Conservation (phyloP, 257 asterid genomes). For the Plantago ovata region DNA sequence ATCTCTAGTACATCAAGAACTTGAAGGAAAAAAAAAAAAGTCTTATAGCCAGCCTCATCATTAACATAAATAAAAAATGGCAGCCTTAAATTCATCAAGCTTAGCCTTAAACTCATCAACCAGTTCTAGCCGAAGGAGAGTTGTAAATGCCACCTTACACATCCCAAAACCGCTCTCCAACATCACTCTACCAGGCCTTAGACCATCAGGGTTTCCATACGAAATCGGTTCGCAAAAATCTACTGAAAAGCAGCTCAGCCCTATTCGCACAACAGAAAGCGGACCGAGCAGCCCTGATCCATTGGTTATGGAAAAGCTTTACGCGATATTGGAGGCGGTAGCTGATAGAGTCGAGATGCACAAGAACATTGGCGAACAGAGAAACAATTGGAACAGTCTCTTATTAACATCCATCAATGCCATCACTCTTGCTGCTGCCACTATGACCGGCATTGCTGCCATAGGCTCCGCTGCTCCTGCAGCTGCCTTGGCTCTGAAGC, state of each 20-base stretch:
- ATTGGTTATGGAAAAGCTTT: conserved; percentile 33
- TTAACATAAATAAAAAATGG: conserved; percentile 11
- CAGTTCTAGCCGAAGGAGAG: neutral
- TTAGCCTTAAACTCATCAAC: conserved; percentile 15
- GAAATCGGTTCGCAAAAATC: neutral
- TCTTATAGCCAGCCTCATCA: neutral
- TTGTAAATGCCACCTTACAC: conserved; percentile 9
- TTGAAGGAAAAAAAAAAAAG: too few species aligned
- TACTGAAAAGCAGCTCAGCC: conserved; percentile 15
- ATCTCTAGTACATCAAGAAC: neutral
- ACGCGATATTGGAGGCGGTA: conserved; percentile 50
- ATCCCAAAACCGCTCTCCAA: conserved; percentile 8
- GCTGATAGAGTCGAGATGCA: conserved; percentile 68
- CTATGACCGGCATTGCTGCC: conserved; percentile 34
- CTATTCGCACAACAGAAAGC: neutral
- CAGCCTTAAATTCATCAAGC: conserved; percentile 20
- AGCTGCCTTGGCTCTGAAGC: conserved; percentile 25
- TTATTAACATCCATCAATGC: conserved; percentile 48
- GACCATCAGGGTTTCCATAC: neutral
- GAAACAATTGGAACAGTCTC: conserved; percentile 48
- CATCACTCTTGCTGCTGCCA: conserved; percentile 35
- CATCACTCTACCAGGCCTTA: conserved; percentile 12
- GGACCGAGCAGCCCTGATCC: conserved; percentile 7
- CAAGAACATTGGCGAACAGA: conserved; percentile 47
- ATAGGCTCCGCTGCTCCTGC: conserved; percentile 21